A percentile compares a stretch with the other conserved stretches of the same genome.
These are phyloP conservation scores for Datura wrightii DNA, from an alignment of 257 asterid species.

Conservation along the genomic window DNA sequence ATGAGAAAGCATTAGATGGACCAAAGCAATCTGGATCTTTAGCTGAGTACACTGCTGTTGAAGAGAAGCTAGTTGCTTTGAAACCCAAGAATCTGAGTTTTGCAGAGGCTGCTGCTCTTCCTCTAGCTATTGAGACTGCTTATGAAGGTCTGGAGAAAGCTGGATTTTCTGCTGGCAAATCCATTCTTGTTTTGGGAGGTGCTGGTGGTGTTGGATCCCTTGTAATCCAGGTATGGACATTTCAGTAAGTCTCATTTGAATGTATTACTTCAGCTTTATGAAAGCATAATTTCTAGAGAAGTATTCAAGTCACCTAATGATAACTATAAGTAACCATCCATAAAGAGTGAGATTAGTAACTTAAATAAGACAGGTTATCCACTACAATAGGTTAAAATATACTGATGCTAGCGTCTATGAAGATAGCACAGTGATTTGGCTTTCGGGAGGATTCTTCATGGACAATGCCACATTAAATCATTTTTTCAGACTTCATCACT, in stretches of 20 bases:
- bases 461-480: background rate
- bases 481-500: background rate
- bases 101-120: slow-evolving; percentile 78
- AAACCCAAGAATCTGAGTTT: slow-evolving; percentile 81
- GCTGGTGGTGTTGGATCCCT: slow-evolving; percentile 98
- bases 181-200: slow-evolving; percentile 94
- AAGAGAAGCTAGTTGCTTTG: slow-evolving; percentile 80
- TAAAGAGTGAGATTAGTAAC: background rate
- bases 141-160: slow-evolving; percentile 83
- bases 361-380: background rate
- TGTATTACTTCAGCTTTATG: background rate
- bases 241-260: background rate
- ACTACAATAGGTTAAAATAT: background rate
- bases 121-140: slow-evolving; percentile 89
- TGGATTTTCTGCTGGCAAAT: slow-evolving; percentile 74
- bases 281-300: background rate
- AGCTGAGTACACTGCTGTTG: slow-evolving; percentile 87
- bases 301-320: background rate
- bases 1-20: slow-evolving; percentile 79
- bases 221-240: slow-evolving; percentile 68
- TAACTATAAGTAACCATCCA: background rate
- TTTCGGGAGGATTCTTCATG: background rate
- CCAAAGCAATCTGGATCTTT: slow-evolving; percentile 81
- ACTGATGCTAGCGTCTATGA: background rate
- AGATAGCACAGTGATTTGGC: background rate